phyloP scores from a whole-genome alignment of 305 asterid species.

The Fraxinus floribunda region DNA sequence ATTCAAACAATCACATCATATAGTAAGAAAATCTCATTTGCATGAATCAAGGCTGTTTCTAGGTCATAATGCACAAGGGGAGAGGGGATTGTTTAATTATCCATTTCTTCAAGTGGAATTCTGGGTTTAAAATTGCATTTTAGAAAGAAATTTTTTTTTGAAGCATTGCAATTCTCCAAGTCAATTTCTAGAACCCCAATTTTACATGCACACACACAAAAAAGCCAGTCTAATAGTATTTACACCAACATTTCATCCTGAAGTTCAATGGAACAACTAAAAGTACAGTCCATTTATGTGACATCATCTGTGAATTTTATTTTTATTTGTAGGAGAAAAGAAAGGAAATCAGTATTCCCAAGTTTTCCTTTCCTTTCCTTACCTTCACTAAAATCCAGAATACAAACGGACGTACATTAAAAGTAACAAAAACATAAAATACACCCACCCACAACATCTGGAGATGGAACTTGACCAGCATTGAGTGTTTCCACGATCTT shows the following conservation, averaged over 20 bases:
- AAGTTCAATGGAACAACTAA: not conserved
- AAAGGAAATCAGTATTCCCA: not conserved
- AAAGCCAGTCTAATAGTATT: conserved; percentile 2
- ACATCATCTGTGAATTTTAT: not conserved
- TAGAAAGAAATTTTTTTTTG: not conserved
- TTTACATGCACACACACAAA: not conserved
- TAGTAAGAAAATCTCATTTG: conserved; percentile 2
- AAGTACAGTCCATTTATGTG: not conserved
- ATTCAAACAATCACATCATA: not conserved
- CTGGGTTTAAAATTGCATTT: not conserved
- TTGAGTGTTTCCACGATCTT: conserved; percentile 74
- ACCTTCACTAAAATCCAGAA: not conserved
- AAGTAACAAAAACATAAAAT: not conserved
- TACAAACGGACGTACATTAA: not conserved
- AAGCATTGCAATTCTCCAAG: not conserved
- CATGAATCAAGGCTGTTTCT: not conserved
- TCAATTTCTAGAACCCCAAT: not conserved
- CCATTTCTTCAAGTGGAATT: not conserved
- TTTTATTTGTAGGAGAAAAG: not conserved
- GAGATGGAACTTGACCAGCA: conserved; percentile 81
- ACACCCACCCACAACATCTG: conserved; percentile 83
- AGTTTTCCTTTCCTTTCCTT: not conserved
- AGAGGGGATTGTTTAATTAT: not conserved
- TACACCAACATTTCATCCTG: conserved; percentile 9
- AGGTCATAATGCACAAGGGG: not conserved